Conservation (phyloP, 495 filamentous ascomycete genomes). For the Xylaria cubensis region DNA sequence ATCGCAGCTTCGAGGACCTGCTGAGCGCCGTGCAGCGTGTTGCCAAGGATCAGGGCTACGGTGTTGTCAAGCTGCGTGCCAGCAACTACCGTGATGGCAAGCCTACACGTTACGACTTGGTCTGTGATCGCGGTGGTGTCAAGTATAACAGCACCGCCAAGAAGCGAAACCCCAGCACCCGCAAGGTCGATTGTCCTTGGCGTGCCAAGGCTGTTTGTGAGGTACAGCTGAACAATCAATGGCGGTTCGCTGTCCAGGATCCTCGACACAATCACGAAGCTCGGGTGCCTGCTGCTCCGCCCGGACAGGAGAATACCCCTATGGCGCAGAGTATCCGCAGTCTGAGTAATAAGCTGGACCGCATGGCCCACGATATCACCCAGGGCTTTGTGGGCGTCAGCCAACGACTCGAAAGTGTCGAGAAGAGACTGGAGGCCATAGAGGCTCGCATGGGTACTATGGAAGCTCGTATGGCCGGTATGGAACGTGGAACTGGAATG, state of each 20-base stretch:
- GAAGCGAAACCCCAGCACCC: constrained; percentile 59
- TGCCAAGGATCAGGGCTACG: constrained; percentile 58
- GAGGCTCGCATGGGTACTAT: constrained; percentile 49
- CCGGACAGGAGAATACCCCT: constrained; percentile 54
- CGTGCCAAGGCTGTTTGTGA: constrained; percentile 60
- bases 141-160: constrained; percentile 61
- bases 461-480: constrained; percentile 48
- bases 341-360: constrained; percentile 56
- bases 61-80: constrained; percentile 57
- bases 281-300: constrained; percentile 47
- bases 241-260: constrained; percentile 57
- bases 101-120: constrained; percentile 58
- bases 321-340: constrained; percentile 53
- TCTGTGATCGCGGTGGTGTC: constrained; percentile 60
- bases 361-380: constrained; percentile 50
- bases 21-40: constrained; percentile 50
- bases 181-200: constrained; percentile 60
- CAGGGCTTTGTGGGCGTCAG: constrained; percentile 42
- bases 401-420: constrained; percentile 47
- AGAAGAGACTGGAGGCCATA: constrained; percentile 52
- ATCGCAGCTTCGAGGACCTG: constrained; percentile 52
- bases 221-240: constrained; percentile 57
- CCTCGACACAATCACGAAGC: constrained; percentile 58
- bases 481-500: constrained; percentile 50
- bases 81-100: constrained; percentile 60